Evolutionary conservation across 169 alveolate species (phyloP), one percentile per base, ranked within the genome.

Genomic region (Plasmodium yoelii): DNA sequence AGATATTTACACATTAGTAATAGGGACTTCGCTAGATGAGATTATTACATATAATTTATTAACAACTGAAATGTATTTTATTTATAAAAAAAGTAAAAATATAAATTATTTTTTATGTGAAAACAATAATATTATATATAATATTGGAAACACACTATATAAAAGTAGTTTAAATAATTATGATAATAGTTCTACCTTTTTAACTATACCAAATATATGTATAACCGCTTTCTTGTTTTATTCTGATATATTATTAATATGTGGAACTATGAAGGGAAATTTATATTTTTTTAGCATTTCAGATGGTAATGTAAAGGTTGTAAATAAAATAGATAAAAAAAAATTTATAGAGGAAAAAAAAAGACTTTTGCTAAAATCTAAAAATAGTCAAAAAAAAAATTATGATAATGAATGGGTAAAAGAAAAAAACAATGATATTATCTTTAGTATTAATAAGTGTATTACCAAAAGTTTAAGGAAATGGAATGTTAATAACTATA

Each of bases 251-350:
- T 10, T 77, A 9, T 34, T 77, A 47, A 77, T 77, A 26, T 77
- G 88, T 24, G 88, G 88, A 2, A 63, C 88, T 5, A 22, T 26
- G 15, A 63, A 56, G 39, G 88, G 88, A 2, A 39, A 46, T 64
- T 51, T 77, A 59, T 64, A 51, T 68, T 77, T 77, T 56, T 63
- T 77, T 15, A 22, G 49, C 15, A 42, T 77, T 63, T 77, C 70
- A 22, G 22, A 77, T 22, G 71, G 19, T 18, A 44, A 44, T 10
- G 69, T 44, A 65, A 77, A 77, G 53, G 68, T 77, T 39, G 65
- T 77, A 15, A 77, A 77, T 42, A 61, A 53, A 26, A 51, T 64
- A 7, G 49, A 15, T n/a, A 46, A 28, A 57, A 53, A 26, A 57
- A 56, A 46, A 12, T 77, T 77, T 19, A n/a, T 13, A 3, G n/a